Base-by-base conservation (phyloP, 2,329 filamentous ascomycete genomes). In the Alternaria sp. region DNA sequence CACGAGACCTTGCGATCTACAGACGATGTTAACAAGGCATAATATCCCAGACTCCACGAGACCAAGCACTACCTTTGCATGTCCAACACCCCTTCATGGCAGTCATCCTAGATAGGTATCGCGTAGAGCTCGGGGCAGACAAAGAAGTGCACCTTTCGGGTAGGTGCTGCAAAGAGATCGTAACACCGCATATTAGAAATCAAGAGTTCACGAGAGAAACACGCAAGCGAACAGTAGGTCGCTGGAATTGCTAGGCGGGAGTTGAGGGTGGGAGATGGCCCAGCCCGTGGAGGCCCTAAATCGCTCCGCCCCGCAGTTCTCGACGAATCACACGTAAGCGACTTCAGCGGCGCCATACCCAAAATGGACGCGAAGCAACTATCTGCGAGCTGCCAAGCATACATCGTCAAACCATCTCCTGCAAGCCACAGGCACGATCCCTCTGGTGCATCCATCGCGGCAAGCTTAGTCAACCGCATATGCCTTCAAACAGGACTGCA, bases 1-100 rank as follows among this genome's bases (percentile, higher is more conserved):
- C 66, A 68, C 12, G 55, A 56, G 11, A 68, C 57, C 33, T 62
- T 67, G 18, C 66, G 58, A 55, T 65, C 68, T 70, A 20, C 7
- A 5, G 6, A 25, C 12, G 49, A 21, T 47, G 4, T 30, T 33
- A 18, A 23, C 50, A 44, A 21, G 18, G 37, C 25, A 33, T 3
- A 5, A 0, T 37, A 11, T 0, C 3, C 8, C 2, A 2, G 4
- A 8, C 14, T 23, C 2, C 2, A 23, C 3, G 8, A n/a, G 33
- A 7, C 0, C 5, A 37, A 1, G 8, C 33, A 6, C 11, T 51
- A 37, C 49, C 28, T 30, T 51, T 51, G 49, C 49, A 51, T 37
- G 49, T 51, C 28, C 49, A 51, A 33, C 49, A 51, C 12, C 28
- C 49, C 28, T 51, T 51, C 21, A 12, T 51, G 18, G 14, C 45